Percentiles rank a stretch among this genome's conserved stretches.
Conservation (phyloP, 2,329 filamentous ascomycete genomes). For the Beauveria caledonica region DNA sequence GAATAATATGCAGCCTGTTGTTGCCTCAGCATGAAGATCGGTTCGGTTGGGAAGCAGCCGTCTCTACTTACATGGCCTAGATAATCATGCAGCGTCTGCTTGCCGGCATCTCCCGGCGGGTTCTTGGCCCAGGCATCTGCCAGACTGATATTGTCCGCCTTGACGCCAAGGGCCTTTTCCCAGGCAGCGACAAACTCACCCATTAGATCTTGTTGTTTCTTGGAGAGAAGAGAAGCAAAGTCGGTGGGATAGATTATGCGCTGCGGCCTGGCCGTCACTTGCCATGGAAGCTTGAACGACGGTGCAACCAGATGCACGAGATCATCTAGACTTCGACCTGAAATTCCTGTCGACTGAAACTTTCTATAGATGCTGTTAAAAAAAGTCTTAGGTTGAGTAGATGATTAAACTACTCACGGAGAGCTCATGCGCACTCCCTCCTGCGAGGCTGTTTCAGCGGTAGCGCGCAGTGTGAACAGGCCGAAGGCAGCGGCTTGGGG, state of each 20-base stretch:
- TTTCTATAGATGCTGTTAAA: neutral
- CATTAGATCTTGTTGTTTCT: slow-evolving; percentile 12
- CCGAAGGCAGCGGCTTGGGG: slow-evolving; percentile 20
- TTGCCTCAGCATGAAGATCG: no score
- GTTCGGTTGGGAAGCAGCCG: neutral
- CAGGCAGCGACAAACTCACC: slow-evolving; percentile 19
- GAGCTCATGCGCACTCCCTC: slow-evolving; percentile 15
- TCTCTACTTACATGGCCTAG: slow-evolving; percentile 21
- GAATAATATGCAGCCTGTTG: slow-evolving; percentile 22
- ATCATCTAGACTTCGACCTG: slow-evolving; percentile 19
- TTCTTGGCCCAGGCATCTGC: slow-evolving; percentile 16
- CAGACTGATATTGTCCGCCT: slow-evolving; percentile 15
- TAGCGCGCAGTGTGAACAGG: slow-evolving; percentile 22
- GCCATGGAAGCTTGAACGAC: slow-evolving; percentile 11
- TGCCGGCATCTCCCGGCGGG: slow-evolving; percentile 17
- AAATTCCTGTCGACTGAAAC: slow-evolving; percentile 17
- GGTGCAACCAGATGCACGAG: slow-evolving; percentile 17
- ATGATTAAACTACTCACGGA: slow-evolving; percentile 13
- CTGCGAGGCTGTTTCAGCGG: slow-evolving; percentile 13
- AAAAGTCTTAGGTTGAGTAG: no score
- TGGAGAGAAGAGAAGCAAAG: slow-evolving; percentile 9
- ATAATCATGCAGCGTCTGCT: slow-evolving; percentile 19
- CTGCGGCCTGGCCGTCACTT: neutral
- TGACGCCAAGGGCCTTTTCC: slow-evolving; percentile 16
- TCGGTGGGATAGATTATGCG: slow-evolving; percentile 22